Evolutionary conservation across 2,329 filamentous ascomycete genomes (phyloP).

Genomic region (Calonectria henricotiae): DNA sequence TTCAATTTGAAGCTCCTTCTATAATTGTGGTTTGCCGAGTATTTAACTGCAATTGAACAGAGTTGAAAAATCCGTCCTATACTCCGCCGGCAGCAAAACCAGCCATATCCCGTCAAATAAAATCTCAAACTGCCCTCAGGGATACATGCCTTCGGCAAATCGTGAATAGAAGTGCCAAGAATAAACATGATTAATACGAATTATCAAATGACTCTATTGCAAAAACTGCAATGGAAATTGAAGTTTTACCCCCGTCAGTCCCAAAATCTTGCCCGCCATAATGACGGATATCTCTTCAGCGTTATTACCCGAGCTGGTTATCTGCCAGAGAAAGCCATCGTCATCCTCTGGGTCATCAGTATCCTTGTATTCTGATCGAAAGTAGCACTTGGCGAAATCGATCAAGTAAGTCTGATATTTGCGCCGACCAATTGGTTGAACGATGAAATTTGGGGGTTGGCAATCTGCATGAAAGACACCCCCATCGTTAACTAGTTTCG

Average conservation of each 20-base stretch:
- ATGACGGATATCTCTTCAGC: constrained; percentile 15
- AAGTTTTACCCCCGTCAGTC: background rate
- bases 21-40: too few species aligned
- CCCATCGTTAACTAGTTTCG: background rate
- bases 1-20: too few species aligned
- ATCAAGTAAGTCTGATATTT: constrained; percentile 20
- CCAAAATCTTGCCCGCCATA: constrained; percentile 8
- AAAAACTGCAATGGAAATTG: background rate
- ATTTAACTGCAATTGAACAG: too few species aligned
- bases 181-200: too few species aligned
- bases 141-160: too few species aligned
- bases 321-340: background rate
- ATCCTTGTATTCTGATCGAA: constrained; percentile 25
- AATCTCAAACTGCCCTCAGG: too few species aligned
- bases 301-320: background rate
- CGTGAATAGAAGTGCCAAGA: too few species aligned
- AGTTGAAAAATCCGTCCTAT: too few species aligned
- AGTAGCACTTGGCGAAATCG: constrained; percentile 15
- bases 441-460: constrained; percentile 30
- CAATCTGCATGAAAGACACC: constrained; percentile 28
- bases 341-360: constrained; percentile 20
- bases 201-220: background rate
- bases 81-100: too few species aligned
- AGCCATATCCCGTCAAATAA: too few species aligned
- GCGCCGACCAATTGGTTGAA: background rate